Percentiles rank a stretch among this genome's conserved stretches.
Evolutionary conservation across 345 rosid genomes (phyloP).

Genomic region (Corchorus olitorius): DNA sequence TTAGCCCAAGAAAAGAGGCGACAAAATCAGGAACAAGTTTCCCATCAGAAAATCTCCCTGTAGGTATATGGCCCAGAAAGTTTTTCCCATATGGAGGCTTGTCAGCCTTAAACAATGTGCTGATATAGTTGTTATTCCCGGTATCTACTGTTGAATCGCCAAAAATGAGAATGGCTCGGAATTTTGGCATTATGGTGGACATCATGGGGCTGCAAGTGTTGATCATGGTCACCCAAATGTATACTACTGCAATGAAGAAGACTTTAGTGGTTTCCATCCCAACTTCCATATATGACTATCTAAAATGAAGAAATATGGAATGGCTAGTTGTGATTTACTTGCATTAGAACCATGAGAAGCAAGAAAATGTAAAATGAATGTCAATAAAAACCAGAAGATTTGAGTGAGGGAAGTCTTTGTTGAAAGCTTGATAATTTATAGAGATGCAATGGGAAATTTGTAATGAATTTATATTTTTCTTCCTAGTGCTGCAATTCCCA

Average conservation of each 20-base stretch:
- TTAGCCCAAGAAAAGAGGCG: conserved; percentile 38
- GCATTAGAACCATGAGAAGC: background rate
- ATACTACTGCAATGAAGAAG: background rate
- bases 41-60: conserved; percentile 53
- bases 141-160: conserved; percentile 27
- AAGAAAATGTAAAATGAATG: background rate
- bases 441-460: background rate
- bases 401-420: background rate
- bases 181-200: background rate
- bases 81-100: conserved; percentile 45
- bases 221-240: background rate
- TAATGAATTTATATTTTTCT: background rate
- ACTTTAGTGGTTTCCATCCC: background rate
- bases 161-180: conserved; percentile 10
- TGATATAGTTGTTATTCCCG: conserved; percentile 28
- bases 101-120: conserved; percentile 27
- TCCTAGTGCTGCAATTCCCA: too few species aligned
- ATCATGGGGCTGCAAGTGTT: background rate
- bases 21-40: conserved; percentile 43
- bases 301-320: background rate
- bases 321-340: background rate
- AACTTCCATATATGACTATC: too few species aligned
- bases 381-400: background rate
- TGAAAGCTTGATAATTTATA: background rate
- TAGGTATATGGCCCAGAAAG: conserved; percentile 34